Evolutionary conservation across 202 grass and related monocot species (phyloP).

Genomic region (Bolboschoenoplectus hybrid): DNA sequence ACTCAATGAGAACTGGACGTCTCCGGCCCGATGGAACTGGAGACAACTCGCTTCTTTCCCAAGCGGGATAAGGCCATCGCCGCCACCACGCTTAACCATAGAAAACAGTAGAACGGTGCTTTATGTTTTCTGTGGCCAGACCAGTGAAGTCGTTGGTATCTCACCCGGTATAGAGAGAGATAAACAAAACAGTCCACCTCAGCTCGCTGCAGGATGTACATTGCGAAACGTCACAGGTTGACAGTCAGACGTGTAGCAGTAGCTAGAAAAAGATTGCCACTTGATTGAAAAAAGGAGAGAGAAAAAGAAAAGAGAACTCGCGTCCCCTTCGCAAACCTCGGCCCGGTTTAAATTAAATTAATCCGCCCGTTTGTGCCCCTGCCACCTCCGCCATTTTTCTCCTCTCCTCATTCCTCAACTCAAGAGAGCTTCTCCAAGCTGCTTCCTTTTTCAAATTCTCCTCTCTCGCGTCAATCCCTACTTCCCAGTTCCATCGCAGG

Average conservation of each 20-base stretch:
- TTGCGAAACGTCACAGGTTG: not conserved
- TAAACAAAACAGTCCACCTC: not conserved
- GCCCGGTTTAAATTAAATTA: not conserved
- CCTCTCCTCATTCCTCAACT: too few species aligned
- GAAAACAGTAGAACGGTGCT: not conserved
- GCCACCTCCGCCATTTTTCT: not conserved
- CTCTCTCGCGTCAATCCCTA: not conserved
- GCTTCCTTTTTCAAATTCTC: not conserved
- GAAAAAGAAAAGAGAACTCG: not conserved
- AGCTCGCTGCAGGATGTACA: not conserved
- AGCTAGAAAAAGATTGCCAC: not conserved
- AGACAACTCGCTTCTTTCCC: not conserved
- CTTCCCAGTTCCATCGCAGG: not conserved
- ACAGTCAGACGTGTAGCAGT: not conserved
- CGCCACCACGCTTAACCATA: too few species aligned
- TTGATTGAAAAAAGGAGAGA: not conserved
- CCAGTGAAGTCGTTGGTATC: not conserved
- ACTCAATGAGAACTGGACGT: too few species aligned
- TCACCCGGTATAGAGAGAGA: not conserved
- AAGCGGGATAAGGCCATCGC: not conserved
- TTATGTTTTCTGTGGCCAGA: not conserved
- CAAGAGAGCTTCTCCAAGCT: not conserved
- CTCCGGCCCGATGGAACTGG: not conserved
- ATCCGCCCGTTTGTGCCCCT: not conserved
- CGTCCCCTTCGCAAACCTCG: not conserved